phyloP scores from a whole-genome alignment of 305 asterid species.

The Fraxinus nigra region DNA sequence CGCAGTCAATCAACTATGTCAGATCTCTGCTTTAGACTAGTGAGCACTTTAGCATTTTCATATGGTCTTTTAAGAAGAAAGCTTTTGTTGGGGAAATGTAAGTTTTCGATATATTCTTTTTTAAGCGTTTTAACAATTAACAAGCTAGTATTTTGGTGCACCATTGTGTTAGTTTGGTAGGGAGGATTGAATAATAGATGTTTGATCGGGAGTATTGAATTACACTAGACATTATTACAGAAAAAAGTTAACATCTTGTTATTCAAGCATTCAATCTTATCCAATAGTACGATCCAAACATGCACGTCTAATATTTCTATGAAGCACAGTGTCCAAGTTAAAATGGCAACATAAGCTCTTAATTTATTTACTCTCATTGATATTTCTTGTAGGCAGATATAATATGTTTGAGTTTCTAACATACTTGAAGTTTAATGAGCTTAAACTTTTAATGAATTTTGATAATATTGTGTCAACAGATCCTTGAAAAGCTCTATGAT shows the following conservation, averaged over 20 bases:
- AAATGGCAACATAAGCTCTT: neutral
- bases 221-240: neutral
- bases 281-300: neutral
- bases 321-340: neutral
- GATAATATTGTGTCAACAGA: constrained; percentile 40
- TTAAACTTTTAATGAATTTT: constrained; percentile 3
- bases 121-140: neutral
- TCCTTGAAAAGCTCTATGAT: constrained; percentile 69
- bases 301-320: neutral
- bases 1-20: neutral
- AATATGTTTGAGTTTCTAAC: neutral
- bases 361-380: neutral
- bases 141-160: neutral
- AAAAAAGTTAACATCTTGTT: neutral
- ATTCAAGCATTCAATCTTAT: neutral
- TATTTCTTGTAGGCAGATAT: neutral
- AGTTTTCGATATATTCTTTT: neutral
- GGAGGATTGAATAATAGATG: neutral
- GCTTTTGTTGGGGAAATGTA: neutral
- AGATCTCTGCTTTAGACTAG: neutral
- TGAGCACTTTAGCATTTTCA: neutral
- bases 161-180: neutral
- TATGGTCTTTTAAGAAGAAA: neutral
- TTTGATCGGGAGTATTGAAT: neutral
- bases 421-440: neutral